Base-by-base conservation (phyloP, 2,329 filamentous ascomycete genomes). In the Colletotrichum graminicola region DNA sequence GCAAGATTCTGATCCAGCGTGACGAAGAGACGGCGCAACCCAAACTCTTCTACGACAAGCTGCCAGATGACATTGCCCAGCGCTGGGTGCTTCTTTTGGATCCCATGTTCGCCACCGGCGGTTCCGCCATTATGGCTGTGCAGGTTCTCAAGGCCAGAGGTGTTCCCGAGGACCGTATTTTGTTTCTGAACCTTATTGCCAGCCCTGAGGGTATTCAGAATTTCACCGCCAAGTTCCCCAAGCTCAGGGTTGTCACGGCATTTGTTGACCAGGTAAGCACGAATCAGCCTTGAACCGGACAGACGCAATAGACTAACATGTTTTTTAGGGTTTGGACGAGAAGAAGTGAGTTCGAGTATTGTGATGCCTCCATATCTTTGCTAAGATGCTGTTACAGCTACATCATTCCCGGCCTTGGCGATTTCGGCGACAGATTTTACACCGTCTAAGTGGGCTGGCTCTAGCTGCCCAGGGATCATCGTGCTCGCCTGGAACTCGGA, bases 31-130 rank as follows among this genome's bases (percentile, higher is more conserved):
- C 96, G 1, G 89, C 92, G 65, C 89, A 92, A 84, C 96, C 96
- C 16, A 96, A 94, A 81, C 88, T 99, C 14, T 99, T 98, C 82
- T 99, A 98, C 82, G 95, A 98, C 78, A 99, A 99, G 85, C 88
- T 99, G 47, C 96, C 96, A 8, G 92, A 94, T 79, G 96, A 99
- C 80, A 98, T 99, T 80, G 90, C 93, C 32, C 89, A 95, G 66
- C 87, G 96, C 80, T 99, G 96, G 95, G 95, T 98, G 45, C 85
- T 99, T 72, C 86, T 99, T 55, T 84, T 99, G 56, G 96, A 99
- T 80, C 96, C 96, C n/a, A 99, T 99, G 96, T 95, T 99, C 83
- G 96, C 96, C 69, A 99, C 96, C 76, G 95, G 95, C 76, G 96
- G 96, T 57, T 98, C 95, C 69, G 96, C 96, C 63, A 96, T 94